Percentiles rank a stretch among this genome's conserved stretches.
Evolutionary conservation across 805 yeast species (phyloP).

Genomic region (Wickerhamomyces hampshirensis): DNA sequence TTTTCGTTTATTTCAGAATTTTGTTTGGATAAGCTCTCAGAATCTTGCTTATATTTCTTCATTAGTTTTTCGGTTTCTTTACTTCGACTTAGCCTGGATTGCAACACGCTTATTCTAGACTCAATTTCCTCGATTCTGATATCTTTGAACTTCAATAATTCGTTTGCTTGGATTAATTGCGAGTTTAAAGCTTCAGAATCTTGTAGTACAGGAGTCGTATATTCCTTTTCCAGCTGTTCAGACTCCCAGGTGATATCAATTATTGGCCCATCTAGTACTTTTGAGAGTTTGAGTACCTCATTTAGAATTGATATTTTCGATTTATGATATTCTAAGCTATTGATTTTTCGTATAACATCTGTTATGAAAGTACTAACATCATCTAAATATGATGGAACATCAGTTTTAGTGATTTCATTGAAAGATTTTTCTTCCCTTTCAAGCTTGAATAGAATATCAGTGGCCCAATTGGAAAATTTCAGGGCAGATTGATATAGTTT

Average conservation of each 20-base stretch:
- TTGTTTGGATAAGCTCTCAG: conserved; percentile 11
- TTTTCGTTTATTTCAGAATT: conserved; percentile 11
- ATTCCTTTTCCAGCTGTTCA: too few relatives aligned
- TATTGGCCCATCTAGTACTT: conserved; percentile 1
- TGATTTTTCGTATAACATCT: background rate
- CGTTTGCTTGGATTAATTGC: background rate
- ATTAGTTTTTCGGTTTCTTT: conserved; percentile 26
- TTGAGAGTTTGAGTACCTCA: background rate
- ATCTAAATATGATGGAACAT: background rate
- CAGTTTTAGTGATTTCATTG: conserved; percentile 4
- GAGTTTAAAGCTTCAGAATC: background rate
- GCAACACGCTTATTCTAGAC: conserved; percentile 41
- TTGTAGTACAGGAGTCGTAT: too few relatives aligned
- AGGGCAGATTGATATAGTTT: conserved; percentile 5
- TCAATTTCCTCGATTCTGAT: conserved; percentile 36
- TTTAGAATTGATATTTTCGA: background rate
- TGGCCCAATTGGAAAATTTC: background rate
- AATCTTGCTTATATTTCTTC: conserved; percentile 20
- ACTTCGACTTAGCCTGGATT: conserved; percentile 36
- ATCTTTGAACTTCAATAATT: conserved; percentile 8
- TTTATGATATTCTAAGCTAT: conserved; percentile 3
- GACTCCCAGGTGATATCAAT: background rate
- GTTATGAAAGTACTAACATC: background rate
- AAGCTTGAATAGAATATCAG: background rate
- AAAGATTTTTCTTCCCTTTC: background rate